These are phyloP conservation scores for Beauveria caledonica DNA, from an alignment of 2,329 filamentous ascomycete species.

Conservation along the genomic window DNA sequence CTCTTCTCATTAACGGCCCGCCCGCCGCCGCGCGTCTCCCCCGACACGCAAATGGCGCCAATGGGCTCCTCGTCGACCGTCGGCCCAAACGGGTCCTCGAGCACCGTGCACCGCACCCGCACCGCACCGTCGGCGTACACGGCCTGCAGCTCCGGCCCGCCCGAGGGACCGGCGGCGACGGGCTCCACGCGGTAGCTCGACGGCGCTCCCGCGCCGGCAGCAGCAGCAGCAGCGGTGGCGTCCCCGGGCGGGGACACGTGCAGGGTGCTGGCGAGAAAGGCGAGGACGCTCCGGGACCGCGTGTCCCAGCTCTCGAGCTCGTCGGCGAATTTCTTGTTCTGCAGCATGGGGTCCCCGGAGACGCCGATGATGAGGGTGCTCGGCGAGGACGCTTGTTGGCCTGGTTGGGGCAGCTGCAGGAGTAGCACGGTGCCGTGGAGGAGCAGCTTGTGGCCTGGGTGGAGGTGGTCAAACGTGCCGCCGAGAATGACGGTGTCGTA, in stretches of 20 bases:
- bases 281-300: slow-evolving; percentile 59
- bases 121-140: slow-evolving; percentile 52
- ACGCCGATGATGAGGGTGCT: slow-evolving; percentile 72
- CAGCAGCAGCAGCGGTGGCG: slow-evolving; percentile 12
- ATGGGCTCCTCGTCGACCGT: slow-evolving; percentile 77
- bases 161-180: not conserved
- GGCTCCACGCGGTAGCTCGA: slow-evolving; percentile 1
- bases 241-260: slow-evolving; percentile 29
- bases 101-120: slow-evolving; percentile 69
- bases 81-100: slow-evolving; percentile 83
- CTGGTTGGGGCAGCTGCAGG: slow-evolving; percentile 43
- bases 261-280: slow-evolving; percentile 63
- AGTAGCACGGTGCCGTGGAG: slow-evolving; percentile 78
- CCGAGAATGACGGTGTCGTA: slow-evolving; percentile 60
- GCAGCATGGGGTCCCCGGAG: slow-evolving; percentile 76
- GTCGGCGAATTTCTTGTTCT: slow-evolving; percentile 81
- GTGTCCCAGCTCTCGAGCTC: slow-evolving; percentile 73
- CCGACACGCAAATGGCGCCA: slow-evolving; percentile 75
- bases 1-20: slow-evolving; percentile 80
- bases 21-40: slow-evolving; percentile 78
- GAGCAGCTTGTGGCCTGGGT: slow-evolving; percentile 92
- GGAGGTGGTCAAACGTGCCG: slow-evolving; percentile 93
- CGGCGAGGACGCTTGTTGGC: slow-evolving; percentile 22
- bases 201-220: not conserved
- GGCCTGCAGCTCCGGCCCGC: slow-evolving; percentile 30